These are phyloP conservation scores for Canariomyces notabilis DNA, from an alignment of 2,329 filamentous ascomycete species.

Conservation along the genomic window DNA sequence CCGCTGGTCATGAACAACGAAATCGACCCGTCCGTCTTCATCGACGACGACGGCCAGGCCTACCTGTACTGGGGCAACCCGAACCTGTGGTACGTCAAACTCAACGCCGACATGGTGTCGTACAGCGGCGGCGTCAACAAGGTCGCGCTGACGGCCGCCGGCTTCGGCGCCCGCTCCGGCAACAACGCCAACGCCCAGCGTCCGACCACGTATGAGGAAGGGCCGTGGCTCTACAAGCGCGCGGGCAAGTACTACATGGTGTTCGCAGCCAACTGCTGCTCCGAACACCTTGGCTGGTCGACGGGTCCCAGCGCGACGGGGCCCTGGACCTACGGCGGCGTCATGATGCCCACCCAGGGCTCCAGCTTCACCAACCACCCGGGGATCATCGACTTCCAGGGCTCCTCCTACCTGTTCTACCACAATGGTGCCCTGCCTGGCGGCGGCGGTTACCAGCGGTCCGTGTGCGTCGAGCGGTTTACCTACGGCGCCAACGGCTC, in stretches of 20 bases:
- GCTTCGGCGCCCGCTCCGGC: neutral
- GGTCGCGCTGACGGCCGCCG: constrained; percentile 18
- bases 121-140: constrained; percentile 27
- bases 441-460: constrained; percentile 27
- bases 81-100: constrained; percentile 33
- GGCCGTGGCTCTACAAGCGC: constrained; percentile 31
- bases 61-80: constrained; percentile 40
- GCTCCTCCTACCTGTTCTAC: constrained; percentile 30
- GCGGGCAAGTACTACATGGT: constrained; percentile 29
- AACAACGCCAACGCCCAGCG: constrained; percentile 8
- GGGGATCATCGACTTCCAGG: constrained; percentile 29
- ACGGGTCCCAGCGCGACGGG: constrained; percentile 26
- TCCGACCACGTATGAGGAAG: constrained; percentile 28
- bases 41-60: constrained; percentile 39
- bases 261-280: constrained; percentile 29
- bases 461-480: constrained; percentile 28
- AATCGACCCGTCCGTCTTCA: constrained; percentile 35
- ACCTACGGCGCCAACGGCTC: constrained; percentile 27
- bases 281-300: constrained; percentile 30
- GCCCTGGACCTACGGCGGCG: constrained; percentile 30
- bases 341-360: constrained; percentile 29
- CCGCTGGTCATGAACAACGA: constrained; percentile 32
- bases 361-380: constrained; percentile 30
- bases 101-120: constrained; percentile 38
- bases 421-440: constrained; percentile 30